A percentile compares a stretch with the other conserved stretches of the same genome.
These are phyloP conservation scores for Sequoia sempervirens DNA, from an alignment of 75 land plant species.

Conservation along the genomic window DNA sequence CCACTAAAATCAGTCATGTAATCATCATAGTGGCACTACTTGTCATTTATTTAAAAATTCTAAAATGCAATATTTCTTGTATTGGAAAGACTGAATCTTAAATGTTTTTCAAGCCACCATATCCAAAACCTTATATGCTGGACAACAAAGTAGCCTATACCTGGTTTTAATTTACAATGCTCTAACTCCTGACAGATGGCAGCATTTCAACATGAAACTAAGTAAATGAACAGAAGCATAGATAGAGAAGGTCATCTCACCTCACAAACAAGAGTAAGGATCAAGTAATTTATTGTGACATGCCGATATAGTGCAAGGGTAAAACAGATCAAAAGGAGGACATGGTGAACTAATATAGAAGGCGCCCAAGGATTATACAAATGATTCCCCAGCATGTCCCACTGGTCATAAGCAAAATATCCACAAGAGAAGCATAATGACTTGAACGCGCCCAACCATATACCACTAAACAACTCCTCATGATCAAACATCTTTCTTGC, in stretches of 20 bases:
- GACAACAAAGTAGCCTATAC: neutral
- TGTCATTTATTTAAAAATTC: neutral
- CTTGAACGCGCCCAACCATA: conserved; percentile 69
- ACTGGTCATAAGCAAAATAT: conserved; percentile 96
- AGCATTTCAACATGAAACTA: neutral
- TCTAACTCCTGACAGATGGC: neutral
- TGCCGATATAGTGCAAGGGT: conserved; percentile 73
- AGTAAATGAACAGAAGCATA: neutral
- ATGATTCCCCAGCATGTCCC: conserved; percentile 76
- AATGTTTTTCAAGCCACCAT: conserved; percentile 1
- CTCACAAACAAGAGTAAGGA: conserved; percentile 92
- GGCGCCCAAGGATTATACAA: conserved; percentile 76
- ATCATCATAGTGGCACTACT: neutral
- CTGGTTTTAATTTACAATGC: neutral
- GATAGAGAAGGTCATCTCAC: conserved; percentile 24
- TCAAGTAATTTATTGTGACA: conserved; percentile 82
- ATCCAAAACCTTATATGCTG: neutral
- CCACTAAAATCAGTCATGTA: neutral
- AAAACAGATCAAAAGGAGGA: conserved; percentile 79
- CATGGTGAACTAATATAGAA: conserved; percentile 74
- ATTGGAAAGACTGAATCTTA: neutral
- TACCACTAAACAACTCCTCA: conserved; percentile 43
- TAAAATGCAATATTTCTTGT: neutral
- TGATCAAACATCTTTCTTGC: conserved; percentile 61
- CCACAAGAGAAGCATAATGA: conserved; percentile 83